Evolutionary conservation across 441 rosid species (phyloP), one percentile per base, ranked within the genome.

Genomic region (Gossypium davidsonii): DNA sequence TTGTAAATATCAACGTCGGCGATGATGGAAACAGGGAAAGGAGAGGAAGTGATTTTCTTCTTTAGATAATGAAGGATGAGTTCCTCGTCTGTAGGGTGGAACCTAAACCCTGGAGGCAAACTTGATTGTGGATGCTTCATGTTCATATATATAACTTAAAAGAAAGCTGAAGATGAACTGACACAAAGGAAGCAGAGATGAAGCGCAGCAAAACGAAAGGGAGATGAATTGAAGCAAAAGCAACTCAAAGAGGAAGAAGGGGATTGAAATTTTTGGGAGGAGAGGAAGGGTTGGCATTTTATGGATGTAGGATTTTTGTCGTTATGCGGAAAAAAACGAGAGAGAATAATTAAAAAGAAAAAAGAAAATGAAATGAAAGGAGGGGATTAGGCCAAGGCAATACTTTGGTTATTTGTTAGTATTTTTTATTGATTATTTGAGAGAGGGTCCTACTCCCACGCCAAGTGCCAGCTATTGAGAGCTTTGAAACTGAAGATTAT

Each of bases 41-140:
- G 85, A 21, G 79, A 62, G 65, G 89, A 87, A 9, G 86, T 72
- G 12, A 85, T 75, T 71, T 85, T 89, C 78, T 83, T 86, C 52
- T 57, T 76, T 9, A 89, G 81, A 78, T 89, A 89, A 79, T 89
- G 91, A 75, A 86, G 89, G 77, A 89, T 86, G 70, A 89, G 94
- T 62, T 89, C 94, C 52, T 89, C 91, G 59, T 89, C 94, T 0
- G 94, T 87, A n/a, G 93, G 93, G 79, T 89, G 93, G 75, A 89
- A 89, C 76, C 93, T 79, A 74, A 89, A 89, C 3, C 94, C 94
- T 0, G 94, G 94, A 14, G 94, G 94, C 75, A 89, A 77, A 60
- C 72, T 74, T 51, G 97, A 79, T 74, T 90, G 88, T 44, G 96
- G 93, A 80, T 86, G 85, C 72, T 84, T 90, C 75, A 73, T 88